A percentile compares a stretch with the other conserved stretches of the same genome.
Evolutionary conservation across 1,284 basidiomycete species (phyloP).

Genomic region (Sphagnurus paluster): DNA sequence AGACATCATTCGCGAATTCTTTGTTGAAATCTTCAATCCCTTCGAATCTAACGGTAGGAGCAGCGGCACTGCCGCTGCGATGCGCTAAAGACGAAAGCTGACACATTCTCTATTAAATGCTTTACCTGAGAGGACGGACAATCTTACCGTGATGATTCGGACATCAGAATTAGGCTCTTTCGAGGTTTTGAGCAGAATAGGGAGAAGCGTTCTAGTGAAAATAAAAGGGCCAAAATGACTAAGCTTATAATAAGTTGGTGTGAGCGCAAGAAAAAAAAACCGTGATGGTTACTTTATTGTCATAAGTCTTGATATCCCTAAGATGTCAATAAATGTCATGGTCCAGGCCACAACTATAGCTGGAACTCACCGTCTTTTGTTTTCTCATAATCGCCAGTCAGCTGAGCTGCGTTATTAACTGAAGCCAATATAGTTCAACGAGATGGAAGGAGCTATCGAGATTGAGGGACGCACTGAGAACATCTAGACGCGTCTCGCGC

Average conservation of each 20-base stretch:
- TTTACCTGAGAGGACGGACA: not conserved
- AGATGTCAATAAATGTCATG: not conserved
- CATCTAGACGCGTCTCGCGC: constrained; percentile 50
- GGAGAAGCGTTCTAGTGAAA: constrained; percentile 49
- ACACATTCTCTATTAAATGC: constrained; percentile 10
- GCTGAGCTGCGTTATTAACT: constrained; percentile 57
- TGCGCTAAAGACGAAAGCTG: constrained; percentile 24
- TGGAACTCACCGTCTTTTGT: constrained; percentile 32
- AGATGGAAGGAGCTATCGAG: too few species aligned
- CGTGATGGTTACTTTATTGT: constrained; percentile 40
- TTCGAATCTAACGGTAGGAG: constrained; percentile 30
- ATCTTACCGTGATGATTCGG: constrained; percentile 46
- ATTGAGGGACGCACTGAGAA: constrained; percentile 50
- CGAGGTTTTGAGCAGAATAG: constrained; percentile 46
- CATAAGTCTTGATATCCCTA: constrained; percentile 40
- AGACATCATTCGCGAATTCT: constrained; percentile 28
- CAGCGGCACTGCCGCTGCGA: constrained; percentile 14
- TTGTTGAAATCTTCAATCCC: constrained; percentile 40
- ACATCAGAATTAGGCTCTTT: constrained; percentile 45
- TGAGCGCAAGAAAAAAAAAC: not conserved
- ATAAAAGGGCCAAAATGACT: constrained; percentile 50
- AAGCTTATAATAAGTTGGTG: not conserved
- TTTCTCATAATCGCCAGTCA: constrained; percentile 24
- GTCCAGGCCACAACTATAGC: not conserved
- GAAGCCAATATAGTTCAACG: not conserved